phyloP scores from a whole-genome alignment of 2,329 filamentous ascomycete species.

The Neocatenulostroma microsporum region DNA sequence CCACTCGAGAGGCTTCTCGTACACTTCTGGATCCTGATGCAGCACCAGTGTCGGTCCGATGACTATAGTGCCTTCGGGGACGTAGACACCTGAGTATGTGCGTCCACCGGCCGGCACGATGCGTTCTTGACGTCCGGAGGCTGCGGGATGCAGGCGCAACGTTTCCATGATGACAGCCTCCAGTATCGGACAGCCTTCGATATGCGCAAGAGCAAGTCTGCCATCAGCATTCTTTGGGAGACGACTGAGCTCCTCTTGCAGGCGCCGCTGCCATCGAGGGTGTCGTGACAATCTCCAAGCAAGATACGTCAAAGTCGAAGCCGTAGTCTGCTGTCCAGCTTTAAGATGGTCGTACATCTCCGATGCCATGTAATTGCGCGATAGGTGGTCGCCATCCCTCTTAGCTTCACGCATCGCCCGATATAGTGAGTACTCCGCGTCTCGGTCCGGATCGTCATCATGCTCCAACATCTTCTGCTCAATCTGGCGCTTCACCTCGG shows the following conservation, averaged over 20 bases:
- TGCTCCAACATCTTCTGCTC: not conserved
- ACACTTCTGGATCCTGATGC: not conserved
- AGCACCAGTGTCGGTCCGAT: not conserved
- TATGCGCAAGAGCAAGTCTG: not conserved
- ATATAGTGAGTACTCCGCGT: not conserved
- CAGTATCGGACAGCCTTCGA: not conserved
- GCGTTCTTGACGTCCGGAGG: not conserved
- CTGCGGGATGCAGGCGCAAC: not conserved
- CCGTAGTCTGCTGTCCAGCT: not conserved
- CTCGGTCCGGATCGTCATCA: not conserved
- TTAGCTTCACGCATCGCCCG: not conserved
- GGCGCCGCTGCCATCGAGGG: not conserved
- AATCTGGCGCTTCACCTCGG: not conserved
- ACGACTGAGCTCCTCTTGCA: not conserved
- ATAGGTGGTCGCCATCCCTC: not conserved
- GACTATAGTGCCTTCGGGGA: not conserved
- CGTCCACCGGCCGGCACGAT: not conserved
- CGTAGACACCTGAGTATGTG: not conserved
- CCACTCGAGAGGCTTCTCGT: not conserved
- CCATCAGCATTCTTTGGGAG: not conserved
- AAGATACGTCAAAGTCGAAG: not conserved
- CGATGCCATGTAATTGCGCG: conserved; percentile 1
- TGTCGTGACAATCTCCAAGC: not conserved
- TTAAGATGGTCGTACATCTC: not conserved
- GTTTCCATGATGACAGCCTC: not conserved